Evolutionary conservation across 2,329 filamentous ascomycete genomes (phyloP), one percentile per base, ranked within the genome.

Genomic region (Colletotrichum tamarilloi): DNA sequence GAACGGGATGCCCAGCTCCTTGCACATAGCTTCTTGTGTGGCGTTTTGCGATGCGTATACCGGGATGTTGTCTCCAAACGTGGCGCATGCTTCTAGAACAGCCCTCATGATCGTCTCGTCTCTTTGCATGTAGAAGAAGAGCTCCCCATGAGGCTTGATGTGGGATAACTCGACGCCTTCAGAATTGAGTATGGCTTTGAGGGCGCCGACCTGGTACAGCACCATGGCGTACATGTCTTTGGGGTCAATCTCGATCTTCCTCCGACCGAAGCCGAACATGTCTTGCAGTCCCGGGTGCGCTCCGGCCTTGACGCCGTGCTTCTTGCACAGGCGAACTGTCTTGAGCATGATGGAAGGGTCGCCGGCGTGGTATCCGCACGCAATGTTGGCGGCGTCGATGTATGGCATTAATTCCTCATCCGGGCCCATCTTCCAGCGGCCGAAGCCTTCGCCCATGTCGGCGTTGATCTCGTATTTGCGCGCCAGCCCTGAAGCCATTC

Each of bases 201-300:
- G 82, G 0, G 91, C 90, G 2, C 91, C 91, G 42, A 93, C 86
- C 77, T 92, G 91, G 79, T 92, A 93, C 38, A 90, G 80, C 0
- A 88, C 85, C 74, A 88, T 87, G 8, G 89, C 88, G 1, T 87
- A 88, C 73, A 90, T 82, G 76, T 92, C 90, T 22, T 88, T 87
- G 1, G 88, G 84, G 1, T 84, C 81, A 76, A 92, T 84, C 57
- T 89, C 87, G 79, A 93, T 92, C 74, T 90, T 87, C 22, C 91
- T 85, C 2, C 91, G 84, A 2, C 91, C 91, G 76, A 93, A 93
- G 9, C 91, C 91, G 80, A 90, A 86, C 26, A 92, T 84, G 78
- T 93, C 91, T n/a, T 89, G 90, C 0, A 92, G 83, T 1, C 90
- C 90, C 0, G 91, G 91, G 76, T 93, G 91, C 0, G 91, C 91